Evolutionary conservation across 2,329 filamentous ascomycete genomes (phyloP).

Genomic region (Apiospora hydei): DNA sequence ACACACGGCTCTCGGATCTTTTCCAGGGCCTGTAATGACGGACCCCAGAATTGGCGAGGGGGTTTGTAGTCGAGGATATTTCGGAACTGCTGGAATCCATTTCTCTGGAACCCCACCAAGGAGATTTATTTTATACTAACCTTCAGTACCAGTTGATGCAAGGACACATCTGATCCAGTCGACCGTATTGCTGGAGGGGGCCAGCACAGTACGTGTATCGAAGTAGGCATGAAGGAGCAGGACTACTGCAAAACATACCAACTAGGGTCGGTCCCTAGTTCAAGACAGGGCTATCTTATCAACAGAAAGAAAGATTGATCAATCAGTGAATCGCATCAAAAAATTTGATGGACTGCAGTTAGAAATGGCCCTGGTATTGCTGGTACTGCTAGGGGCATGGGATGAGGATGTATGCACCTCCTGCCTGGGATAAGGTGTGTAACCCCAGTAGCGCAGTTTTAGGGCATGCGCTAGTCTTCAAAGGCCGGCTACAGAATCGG

Average conservation of each 20-base stretch:
- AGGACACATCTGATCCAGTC: background rate
- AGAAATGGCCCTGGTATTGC: background rate
- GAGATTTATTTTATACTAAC: background rate
- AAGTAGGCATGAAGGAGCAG: background rate
- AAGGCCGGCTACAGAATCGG: slow-evolving; percentile 11
- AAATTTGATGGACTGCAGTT: background rate
- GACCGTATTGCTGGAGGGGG: background rate
- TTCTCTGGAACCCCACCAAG: background rate
- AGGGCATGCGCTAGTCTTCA: slow-evolving; percentile 11
- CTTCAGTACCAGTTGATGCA: background rate
- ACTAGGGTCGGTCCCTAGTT: background rate
- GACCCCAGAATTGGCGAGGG: slow-evolving; percentile 16
- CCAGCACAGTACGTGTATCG: slow-evolving; percentile 8
- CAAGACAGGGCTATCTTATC: slow-evolving; percentile 10
- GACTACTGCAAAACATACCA: slow-evolving; percentile 16
- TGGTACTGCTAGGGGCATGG: background rate
- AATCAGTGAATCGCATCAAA: slow-evolving; percentile 5
- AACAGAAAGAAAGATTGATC: background rate
- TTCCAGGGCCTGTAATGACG: slow-evolving; percentile 11
- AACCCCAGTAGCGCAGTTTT: background rate
- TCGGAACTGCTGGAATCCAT: slow-evolving; percentile 5
- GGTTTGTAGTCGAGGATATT: background rate
- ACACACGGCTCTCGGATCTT: slow-evolving; percentile 8
- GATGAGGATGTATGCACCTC: slow-evolving; percentile 1
- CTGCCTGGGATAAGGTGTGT: slow-evolving; percentile 5